Percentiles rank a stretch among this genome's conserved stretches.
These are phyloP conservation scores for Phytopythium vexans DNA, from an alignment of 352 stramenopile species.

Conservation along the genomic window DNA sequence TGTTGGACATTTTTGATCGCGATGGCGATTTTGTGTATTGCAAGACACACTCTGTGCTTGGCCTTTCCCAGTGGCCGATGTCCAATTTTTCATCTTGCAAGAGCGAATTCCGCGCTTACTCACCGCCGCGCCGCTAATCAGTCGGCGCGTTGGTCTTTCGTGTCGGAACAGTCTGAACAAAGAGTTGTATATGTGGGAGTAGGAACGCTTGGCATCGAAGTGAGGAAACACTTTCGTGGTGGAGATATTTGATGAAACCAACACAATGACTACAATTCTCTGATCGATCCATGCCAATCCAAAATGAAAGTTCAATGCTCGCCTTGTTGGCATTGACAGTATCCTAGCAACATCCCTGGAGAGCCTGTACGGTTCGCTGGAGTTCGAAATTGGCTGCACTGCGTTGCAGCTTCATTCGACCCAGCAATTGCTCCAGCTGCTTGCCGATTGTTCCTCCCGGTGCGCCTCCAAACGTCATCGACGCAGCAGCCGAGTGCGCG, in stretches of 20 bases:
- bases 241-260: conserved; percentile 65
- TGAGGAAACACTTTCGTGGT: conserved; percentile 75
- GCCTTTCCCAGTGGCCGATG: conserved; percentile 65
- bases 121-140: conserved; percentile 52
- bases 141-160: conserved; percentile 75
- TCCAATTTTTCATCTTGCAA: conserved; percentile 88
- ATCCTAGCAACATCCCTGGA: neutral
- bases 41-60: conserved; percentile 89
- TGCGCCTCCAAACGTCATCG: conserved; percentile 8
- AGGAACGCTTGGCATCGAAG: conserved; percentile 32
- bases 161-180: conserved; percentile 47
- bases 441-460: conserved; percentile 13
- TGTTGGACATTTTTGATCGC: too few species aligned
- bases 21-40: conserved; percentile 8
- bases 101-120: conserved; percentile 62
- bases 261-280: conserved; percentile 89
- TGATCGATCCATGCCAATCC: conserved; percentile 54
- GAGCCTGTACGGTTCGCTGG: neutral
- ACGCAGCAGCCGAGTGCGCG: conserved; percentile 5
- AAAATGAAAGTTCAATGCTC: neutral
- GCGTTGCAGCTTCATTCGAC: conserved; percentile 11
- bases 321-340: too few species aligned
- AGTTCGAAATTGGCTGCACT: neutral
- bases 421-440: conserved; percentile 15
- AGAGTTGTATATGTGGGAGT: conserved; percentile 2